These are phyloP conservation scores for Penicillium coprophilum DNA, from an alignment of 495 filamentous ascomycete genomes.

Conservation along the genomic window DNA sequence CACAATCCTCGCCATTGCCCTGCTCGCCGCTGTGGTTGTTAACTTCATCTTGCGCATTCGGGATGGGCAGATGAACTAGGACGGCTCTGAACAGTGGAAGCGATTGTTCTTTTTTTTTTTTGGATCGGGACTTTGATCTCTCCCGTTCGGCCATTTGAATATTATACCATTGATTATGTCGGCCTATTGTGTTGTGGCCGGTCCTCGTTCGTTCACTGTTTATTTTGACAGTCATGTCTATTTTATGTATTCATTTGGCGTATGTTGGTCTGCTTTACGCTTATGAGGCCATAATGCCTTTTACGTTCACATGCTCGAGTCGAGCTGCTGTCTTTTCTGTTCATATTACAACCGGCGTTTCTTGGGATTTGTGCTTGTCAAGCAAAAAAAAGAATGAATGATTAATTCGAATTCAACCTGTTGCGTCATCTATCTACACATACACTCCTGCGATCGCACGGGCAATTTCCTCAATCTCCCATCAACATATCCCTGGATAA, in stretches of 20 bases:
- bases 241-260: constrained; percentile 2
- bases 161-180: not conserved
- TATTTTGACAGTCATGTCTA: not conserved
- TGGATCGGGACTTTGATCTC: not conserved
- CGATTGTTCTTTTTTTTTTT: not conserved
- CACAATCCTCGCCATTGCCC: constrained; percentile 78
- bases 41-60: constrained; percentile 89
- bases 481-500: constrained; percentile 17
- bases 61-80: constrained; percentile 36
- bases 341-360: constrained; percentile 9
- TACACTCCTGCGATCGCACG: not conserved
- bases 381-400: constrained; percentile 8
- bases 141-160: not conserved
- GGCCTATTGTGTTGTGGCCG: not conserved
- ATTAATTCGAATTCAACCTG: not conserved
- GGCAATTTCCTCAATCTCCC: not conserved
- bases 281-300: constrained; percentile 6
- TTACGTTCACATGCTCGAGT: not conserved
- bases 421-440: not conserved
- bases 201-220: not conserved
- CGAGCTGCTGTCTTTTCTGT: constrained; percentile 1
- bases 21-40: constrained; percentile 83
- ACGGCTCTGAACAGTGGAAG: not conserved
- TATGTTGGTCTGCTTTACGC: constrained; percentile 6
- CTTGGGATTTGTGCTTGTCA: constrained; percentile 1